phyloP scores from a whole-genome alignment of 768 basidiomycete species.

The Agaricus blazei region DNA sequence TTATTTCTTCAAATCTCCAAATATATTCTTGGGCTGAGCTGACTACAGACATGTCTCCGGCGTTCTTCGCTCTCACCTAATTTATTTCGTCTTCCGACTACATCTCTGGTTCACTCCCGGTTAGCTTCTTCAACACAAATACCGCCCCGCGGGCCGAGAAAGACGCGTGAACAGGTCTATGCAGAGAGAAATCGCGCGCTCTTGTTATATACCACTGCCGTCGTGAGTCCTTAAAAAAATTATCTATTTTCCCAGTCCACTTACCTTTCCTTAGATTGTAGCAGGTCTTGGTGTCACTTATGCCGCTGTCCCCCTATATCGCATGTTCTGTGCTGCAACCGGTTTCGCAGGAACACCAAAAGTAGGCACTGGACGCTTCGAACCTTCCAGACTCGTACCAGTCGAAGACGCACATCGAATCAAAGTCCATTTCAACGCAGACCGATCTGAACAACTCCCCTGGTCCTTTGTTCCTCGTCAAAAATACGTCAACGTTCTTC shows the following conservation, averaged over 20 bases:
- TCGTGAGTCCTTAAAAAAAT: constrained; percentile 42
- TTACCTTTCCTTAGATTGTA: constrained; percentile 50
- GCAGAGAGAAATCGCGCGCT: constrained; percentile 63
- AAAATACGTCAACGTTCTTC: constrained; percentile 83
- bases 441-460: constrained; percentile 81
- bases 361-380: constrained; percentile 80
- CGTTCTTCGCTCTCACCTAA: background rate
- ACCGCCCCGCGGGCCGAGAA: constrained; percentile 9
- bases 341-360: constrained; percentile 95
- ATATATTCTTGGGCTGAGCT: background rate
- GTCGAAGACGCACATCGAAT: constrained; percentile 67
- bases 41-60: constrained; percentile 4
- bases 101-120: background rate
- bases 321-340: constrained; percentile 97
- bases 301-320: constrained; percentile 94
- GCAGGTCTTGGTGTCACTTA: constrained; percentile 84
- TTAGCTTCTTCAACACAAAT: background rate
- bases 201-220: constrained; percentile 81
- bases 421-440: constrained; percentile 95
- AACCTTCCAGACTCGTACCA: constrained; percentile 80
- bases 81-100: background rate
- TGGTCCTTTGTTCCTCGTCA: constrained; percentile 94
- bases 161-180: constrained; percentile 36
- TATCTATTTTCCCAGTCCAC: background rate
- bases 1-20: background rate